phyloP scores from a whole-genome alignment of 1,139 yeast genomes.

The Arxiozyma slooffiae region DNA sequence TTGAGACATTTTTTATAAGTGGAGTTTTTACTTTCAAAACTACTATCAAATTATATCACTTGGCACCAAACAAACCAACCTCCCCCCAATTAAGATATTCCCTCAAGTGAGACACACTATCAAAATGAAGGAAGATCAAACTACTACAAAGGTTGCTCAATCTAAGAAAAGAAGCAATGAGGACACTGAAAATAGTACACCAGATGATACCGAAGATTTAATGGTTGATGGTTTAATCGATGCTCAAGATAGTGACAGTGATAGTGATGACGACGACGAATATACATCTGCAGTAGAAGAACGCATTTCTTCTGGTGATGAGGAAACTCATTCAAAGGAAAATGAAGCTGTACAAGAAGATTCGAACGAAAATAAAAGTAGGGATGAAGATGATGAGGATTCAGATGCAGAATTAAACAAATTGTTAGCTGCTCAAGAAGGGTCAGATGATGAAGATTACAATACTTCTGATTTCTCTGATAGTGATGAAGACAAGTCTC shows the following conservation, averaged over 20 bases:
- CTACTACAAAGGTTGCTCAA: neutral
- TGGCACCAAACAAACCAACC: no score
- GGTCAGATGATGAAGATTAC: slow-evolving; percentile 27
- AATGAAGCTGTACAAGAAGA: slow-evolving; percentile 10
- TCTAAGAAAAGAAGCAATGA: slow-evolving; percentile 28
- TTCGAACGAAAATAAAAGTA: slow-evolving; percentile 21
- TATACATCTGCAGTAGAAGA: slow-evolving; percentile 16
- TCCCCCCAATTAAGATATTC: neutral
- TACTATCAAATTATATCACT: no score
- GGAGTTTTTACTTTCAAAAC: neutral
- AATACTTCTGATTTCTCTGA: slow-evolving; percentile 27
- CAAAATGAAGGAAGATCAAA: slow-evolving; percentile 4
- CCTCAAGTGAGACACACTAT: neutral
- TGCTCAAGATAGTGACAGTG: slow-evolving; percentile 22
- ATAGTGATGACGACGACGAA: slow-evolving; percentile 13
- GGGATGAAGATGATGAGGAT: slow-evolving; percentile 36
- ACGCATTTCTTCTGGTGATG: slow-evolving; percentile 8
- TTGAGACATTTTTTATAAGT: no score
- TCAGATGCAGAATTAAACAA: slow-evolving; percentile 56
- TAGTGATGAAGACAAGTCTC: slow-evolving; percentile 39
- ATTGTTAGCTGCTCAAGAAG: slow-evolving; percentile 44
- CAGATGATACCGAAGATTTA: slow-evolving; percentile 30
- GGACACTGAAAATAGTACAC: slow-evolving; percentile 15
- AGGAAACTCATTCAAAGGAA: neutral
- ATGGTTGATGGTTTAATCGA: slow-evolving; percentile 35